Percentiles rank a stretch among this genome's conserved stretches.
These are phyloP conservation scores for Penicillium goetzii DNA, from an alignment of 495 filamentous ascomycete species.

Conservation along the genomic window DNA sequence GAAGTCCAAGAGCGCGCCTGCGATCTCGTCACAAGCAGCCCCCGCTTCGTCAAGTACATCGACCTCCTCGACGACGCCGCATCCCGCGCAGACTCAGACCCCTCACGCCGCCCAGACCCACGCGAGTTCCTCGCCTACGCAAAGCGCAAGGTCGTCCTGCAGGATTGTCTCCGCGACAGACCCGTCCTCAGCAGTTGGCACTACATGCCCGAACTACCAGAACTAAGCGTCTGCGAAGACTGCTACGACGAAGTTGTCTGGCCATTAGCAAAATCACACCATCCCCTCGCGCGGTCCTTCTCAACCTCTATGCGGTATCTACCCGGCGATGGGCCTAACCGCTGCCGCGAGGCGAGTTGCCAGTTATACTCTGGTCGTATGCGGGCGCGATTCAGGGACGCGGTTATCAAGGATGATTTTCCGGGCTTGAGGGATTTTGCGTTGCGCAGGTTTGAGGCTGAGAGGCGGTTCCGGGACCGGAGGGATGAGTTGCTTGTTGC, in stretches of 20 bases:
- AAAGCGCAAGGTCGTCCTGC: constrained; percentile 51
- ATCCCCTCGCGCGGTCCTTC: constrained; percentile 61
- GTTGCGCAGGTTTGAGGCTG: constrained; percentile 46
- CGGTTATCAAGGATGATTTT: constrained; percentile 61
- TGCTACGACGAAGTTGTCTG: constrained; percentile 72
- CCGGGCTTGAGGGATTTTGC: constrained; percentile 46
- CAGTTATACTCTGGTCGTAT: constrained; percentile 79
- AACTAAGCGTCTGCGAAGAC: constrained; percentile 70
- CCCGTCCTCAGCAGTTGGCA: constrained; percentile 59
- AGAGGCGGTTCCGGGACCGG: constrained; percentile 52
- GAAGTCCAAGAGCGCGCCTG: constrained; percentile 45
- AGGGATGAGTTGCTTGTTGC: constrained; percentile 45
- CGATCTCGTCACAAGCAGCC: constrained; percentile 53
- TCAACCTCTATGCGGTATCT: constrained; percentile 47
- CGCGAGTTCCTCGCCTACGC: constrained; percentile 55
- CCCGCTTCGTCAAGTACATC: constrained; percentile 63
- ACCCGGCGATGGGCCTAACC: constrained; percentile 50
- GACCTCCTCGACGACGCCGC: constrained; percentile 62
- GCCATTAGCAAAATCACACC: constrained; percentile 58
- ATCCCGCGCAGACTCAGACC: constrained; percentile 44
- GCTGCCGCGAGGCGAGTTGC: constrained; percentile 59
- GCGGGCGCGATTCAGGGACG: constrained; percentile 64
- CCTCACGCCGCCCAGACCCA: constrained; percentile 47
- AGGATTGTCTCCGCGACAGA: constrained; percentile 59
- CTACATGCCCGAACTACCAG: constrained; percentile 62